Base-by-base conservation (phyloP, 2,329 filamentous ascomycete genomes). In the Capronia epimyces region DNA sequence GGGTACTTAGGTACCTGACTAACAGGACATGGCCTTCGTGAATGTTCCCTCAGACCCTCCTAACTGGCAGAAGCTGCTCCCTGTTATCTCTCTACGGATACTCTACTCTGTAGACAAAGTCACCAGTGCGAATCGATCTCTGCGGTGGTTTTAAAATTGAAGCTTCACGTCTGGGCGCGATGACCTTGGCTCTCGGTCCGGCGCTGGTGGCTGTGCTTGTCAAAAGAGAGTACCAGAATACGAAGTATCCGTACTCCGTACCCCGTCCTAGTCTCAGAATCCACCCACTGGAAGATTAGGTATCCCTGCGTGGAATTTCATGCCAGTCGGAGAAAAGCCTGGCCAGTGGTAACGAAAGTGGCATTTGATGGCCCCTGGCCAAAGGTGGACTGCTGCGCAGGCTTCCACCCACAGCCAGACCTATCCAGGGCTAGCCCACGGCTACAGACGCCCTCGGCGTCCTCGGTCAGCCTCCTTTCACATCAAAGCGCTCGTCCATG, bases 391-490 rank as follows among this genome's bases (percentile, higher is more conserved):
- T 9, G 6, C 6, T 37, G 34, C 18, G 20, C 34, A 37, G 34
- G 12, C 34, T 18, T 12, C 34, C 34, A 37, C 34, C 5, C 8
- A n/a, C 10, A n/a, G 13, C 31, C 13, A n/a, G 31, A 5, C 31
- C 15, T 34, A 5, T 24, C 40, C 43, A 15, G 10, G 32, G 20
- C 44, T 25, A 47, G 32, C 31, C 10, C 21, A n/a, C 44, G 44
- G 44, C 20, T 15, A 29, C 16, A 27, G 36, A 47, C 31, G 34
- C 43, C 31, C 39, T 46, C 31, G 27, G 20, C 34, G 15, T 18
- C 16, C 4, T 37, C 34, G 34, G 18, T 40, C 44, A 31, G 44
- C 44, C 44, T 47, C 44, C 44, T 47, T 47, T 47, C 15, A 21
- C 5, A 47, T 39, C 44, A 39, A 29, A 40, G 29, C 22, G 9